Evolutionary conservation across 805 yeast genomes (phyloP), one percentile per base, ranked within the genome.

Genomic region (Saccharomyces paradoxus): DNA sequence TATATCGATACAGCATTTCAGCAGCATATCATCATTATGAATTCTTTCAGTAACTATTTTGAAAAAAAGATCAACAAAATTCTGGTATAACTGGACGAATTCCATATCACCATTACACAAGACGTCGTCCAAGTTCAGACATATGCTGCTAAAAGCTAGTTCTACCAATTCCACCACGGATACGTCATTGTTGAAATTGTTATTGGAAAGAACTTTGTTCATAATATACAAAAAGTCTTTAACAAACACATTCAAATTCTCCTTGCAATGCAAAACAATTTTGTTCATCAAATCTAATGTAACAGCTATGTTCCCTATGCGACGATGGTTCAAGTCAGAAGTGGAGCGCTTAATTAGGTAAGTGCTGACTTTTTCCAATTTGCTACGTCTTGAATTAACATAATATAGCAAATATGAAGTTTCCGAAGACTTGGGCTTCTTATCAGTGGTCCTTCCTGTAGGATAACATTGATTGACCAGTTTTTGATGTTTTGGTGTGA

Each of bases 381-480:
- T 92, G 31, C 89, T 85, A 53, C 97, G 77, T 62, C 97, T 77
- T 3, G 97, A 86, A 46, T 95, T 84, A 22, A 96, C 96, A 69
- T 92, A 92, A 74, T 87, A 92, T 31, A 92, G 73, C 60, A 92
- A 76, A 66, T 90, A 89, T 56, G 95, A 86, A 49, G 95, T 77
- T 68, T 94, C 98, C 22, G 96, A 89, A 1, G 96, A 83, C 68
- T 92, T 91, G 14, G 99, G 96, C 63, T 86, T 85, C 73, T 91
- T 91, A 65, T 91, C 98, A 5, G 80, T 79, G 7, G 83, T 85
- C 57, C 89, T 79, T 1, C 97, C 97, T 1, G 94, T 81, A 5
- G 96, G 98, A 69, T 92, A 92, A 74, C 98, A 94, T 69, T 89
- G 96, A 51, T 86, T 79, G 41, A 94, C 87, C 64, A 91, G 77